Conservation (phyloP, 805 yeast genomes). For the Kodamaea leandrae region DNA sequence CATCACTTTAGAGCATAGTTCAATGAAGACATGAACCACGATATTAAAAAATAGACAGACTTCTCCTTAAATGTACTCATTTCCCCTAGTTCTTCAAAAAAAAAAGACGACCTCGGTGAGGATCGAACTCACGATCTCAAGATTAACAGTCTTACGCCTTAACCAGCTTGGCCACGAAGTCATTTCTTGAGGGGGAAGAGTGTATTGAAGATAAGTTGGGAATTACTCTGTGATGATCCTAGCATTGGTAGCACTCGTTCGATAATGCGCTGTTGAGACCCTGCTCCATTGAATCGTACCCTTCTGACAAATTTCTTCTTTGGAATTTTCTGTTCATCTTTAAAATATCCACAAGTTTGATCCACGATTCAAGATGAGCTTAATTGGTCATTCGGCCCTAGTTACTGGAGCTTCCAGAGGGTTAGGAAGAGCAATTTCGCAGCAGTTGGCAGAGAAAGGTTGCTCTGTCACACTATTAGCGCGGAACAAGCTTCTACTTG, state of each 20-base stretch:
- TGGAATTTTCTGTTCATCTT: too few species aligned
- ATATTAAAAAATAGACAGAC: too few species aligned
- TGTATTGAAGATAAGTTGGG: constrained; percentile 8
- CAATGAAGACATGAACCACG: too few species aligned
- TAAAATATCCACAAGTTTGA: too few species aligned
- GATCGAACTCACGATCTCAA: constrained; percentile 38
- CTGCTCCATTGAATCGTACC: too few species aligned
- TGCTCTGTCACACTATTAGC: constrained; percentile 52
- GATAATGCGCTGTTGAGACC: too few species aligned
- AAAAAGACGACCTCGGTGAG: constrained; percentile 33
- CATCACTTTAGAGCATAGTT: too few species aligned
- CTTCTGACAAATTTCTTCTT: too few species aligned
- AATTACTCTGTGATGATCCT: too few species aligned
- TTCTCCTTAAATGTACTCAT: too few species aligned
- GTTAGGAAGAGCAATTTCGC: constrained; percentile 58
- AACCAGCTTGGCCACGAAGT: constrained; percentile 32
- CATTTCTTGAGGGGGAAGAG: constrained; percentile 1
- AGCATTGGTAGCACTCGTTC: too few species aligned
- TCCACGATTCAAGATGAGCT: constrained; percentile 10
- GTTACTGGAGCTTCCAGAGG: constrained; percentile 74
- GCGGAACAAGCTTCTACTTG: constrained; percentile 40
- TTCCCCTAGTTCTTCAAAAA: not conserved
- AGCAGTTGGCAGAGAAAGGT: constrained; percentile 49
- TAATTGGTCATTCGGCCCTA: constrained; percentile 37
- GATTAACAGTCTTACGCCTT: constrained; percentile 39